These are phyloP conservation scores for Acrasis kona DNA, from an alignment of 78 protist genomes.

Conservation along the genomic window DNA sequence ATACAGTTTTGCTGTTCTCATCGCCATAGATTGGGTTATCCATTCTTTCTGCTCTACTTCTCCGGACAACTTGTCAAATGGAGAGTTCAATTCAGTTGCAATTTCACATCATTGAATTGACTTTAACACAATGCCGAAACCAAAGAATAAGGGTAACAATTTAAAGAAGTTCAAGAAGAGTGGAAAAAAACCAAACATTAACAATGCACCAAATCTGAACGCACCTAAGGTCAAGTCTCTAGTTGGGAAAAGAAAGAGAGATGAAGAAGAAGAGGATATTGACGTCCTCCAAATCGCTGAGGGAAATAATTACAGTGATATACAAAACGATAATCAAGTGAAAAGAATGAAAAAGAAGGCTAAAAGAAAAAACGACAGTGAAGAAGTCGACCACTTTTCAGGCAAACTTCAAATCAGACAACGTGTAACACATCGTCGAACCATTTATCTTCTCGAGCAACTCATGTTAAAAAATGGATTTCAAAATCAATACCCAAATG, in stretches of 20 bases:
- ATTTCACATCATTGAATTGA: too few species aligned
- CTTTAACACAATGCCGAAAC: too few species aligned
- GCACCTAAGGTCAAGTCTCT: neutral
- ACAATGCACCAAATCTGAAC: neutral
- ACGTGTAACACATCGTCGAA: slow-evolving; percentile 87
- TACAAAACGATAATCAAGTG: too few species aligned
- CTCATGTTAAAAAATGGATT: slow-evolving; percentile 86
- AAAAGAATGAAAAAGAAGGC: neutral
- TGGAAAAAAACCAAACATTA: neutral
- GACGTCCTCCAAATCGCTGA: neutral
- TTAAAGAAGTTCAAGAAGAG: neutral
- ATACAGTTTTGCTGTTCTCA: too few species aligned
- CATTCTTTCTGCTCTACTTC: too few species aligned
- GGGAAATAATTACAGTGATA: neutral
- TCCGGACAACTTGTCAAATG: too few species aligned
- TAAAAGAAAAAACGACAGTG: neutral
- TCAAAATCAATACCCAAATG: slow-evolving; percentile 43
- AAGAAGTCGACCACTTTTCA: too few species aligned
- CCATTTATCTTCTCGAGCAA: slow-evolving; percentile 91
- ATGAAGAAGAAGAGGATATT: neutral
- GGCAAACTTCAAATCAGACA: slow-evolving; percentile 61
- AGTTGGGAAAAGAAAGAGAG: neutral
- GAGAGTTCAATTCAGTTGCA: too few species aligned
- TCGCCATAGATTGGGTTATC: too few species aligned
- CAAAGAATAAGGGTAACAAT: too few species aligned